phyloP scores from a whole-genome alignment of 306 rosid species.

The Cicer judaicum region DNA sequence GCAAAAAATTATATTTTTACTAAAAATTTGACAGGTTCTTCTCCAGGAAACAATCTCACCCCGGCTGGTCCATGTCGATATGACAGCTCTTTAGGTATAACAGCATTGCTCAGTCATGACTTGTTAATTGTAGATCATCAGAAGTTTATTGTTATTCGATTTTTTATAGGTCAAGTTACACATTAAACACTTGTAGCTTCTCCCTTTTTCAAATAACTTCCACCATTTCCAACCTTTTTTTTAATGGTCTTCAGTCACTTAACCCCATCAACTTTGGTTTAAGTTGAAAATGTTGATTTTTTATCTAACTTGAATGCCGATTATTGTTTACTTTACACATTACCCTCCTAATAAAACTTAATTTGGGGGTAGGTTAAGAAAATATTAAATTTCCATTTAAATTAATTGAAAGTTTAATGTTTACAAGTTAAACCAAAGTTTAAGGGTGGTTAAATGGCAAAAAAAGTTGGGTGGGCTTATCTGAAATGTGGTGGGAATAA shows the following conservation, averaged over 20 bases:
- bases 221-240: conserved; percentile 3
- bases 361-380: background rate
- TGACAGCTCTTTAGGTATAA: conserved; percentile 93
- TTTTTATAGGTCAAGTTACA: conserved; percentile 20
- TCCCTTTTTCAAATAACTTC: background rate
- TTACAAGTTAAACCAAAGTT: conserved; percentile 17
- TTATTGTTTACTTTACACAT: conserved; percentile 10
- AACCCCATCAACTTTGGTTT: conserved; percentile 26
- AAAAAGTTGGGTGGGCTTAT: conserved; percentile 12
- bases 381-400: background rate
- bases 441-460: background rate
- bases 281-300: conserved; percentile 2
- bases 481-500: conserved; percentile 22
- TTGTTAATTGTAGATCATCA: conserved; percentile 25
- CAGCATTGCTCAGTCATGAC: conserved; percentile 32
- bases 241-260: background rate
- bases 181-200: background rate
- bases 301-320: background rate
- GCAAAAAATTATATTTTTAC: conserved; percentile 16
- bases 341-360: background rate
- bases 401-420: background rate
- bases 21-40: conserved; percentile 76
- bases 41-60: conserved; percentile 80
- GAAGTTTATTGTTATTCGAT: conserved; percentile 37
- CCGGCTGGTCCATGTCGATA: conserved; percentile 98